A percentile compares a stretch with the other conserved stretches of the same genome.
Conservation (phyloP, 345 rosid genomes). For the Brassica rapa region DNA sequence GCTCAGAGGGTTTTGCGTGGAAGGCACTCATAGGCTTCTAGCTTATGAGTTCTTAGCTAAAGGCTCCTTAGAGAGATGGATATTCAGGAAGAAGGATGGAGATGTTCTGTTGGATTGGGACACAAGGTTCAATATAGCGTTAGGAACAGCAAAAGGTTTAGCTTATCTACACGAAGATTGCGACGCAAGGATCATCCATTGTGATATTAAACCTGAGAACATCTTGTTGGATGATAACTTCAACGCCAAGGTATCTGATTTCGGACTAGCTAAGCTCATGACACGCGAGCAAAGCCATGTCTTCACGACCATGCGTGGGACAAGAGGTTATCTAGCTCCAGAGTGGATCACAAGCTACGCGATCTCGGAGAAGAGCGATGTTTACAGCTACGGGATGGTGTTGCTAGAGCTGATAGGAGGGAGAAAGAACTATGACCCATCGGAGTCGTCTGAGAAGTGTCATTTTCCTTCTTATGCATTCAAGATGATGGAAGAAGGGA, state of each 20-base stretch:
- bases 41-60: constrained; percentile 87
- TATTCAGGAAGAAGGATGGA: constrained; percentile 56
- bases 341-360: constrained; percentile 96
- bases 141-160: constrained; percentile 86
- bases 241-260: constrained; percentile 90
- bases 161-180: constrained; percentile 94
- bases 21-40: constrained; percentile 81
- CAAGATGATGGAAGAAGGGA: constrained; percentile 93
- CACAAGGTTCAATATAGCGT: constrained; percentile 70
- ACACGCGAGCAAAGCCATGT: constrained; percentile 92
- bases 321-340: constrained; percentile 91
- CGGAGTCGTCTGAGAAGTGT: constrained; percentile 67
- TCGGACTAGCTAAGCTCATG: constrained; percentile 92
- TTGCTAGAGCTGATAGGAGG: constrained; percentile 88
- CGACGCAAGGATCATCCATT: constrained; percentile 78
- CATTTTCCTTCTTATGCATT: constrained; percentile 87
- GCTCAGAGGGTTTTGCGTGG: constrained; percentile 85
- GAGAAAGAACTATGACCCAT: constrained; percentile 69
- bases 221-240: constrained; percentile 78
- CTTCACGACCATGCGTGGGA: constrained; percentile 85
- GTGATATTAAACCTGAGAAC: constrained; percentile 94
- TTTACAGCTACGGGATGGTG: constrained; percentile 89
- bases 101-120: constrained; percentile 64
- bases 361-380: constrained; percentile 92
- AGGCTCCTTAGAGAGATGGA: constrained; percentile 90